Percentiles rank a stretch among this genome's conserved stretches.
Conservation (phyloP, 352 stramenopile species). For the Globisporangium heterothallicum region DNA sequence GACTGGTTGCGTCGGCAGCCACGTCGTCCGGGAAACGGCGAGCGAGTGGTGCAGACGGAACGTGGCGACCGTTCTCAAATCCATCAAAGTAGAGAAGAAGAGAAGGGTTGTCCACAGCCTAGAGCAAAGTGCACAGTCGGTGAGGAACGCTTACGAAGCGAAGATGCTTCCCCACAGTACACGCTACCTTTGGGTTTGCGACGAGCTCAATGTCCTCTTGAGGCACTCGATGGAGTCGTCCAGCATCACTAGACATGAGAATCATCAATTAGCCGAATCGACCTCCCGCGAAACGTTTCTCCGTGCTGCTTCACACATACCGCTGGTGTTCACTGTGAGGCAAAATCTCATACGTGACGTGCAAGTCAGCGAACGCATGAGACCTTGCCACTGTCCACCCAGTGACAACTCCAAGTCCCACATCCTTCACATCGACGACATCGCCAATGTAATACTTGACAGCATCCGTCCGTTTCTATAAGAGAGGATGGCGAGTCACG, state of each 20-base stretch:
- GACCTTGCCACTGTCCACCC: slow-evolving; percentile 38
- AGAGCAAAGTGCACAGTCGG: background rate
- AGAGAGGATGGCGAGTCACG: no score
- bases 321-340: slow-evolving; percentile 46
- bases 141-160: background rate
- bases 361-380: slow-evolving; percentile 29
- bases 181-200: slow-evolving; percentile 34
- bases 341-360: slow-evolving; percentile 67
- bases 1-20: slow-evolving; percentile 5
- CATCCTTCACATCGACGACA: slow-evolving; percentile 50
- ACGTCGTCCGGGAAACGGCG: slow-evolving; percentile 56
- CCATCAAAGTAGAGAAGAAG: slow-evolving; percentile 77
- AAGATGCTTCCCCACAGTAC: background rate
- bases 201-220: slow-evolving; percentile 46
- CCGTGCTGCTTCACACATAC: slow-evolving; percentile 16
- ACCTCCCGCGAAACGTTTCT: background rate
- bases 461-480: slow-evolving; percentile 37
- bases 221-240: slow-evolving; percentile 47
- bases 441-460: slow-evolving; percentile 66
- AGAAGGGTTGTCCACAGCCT: slow-evolving; percentile 57
- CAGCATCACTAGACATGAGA: slow-evolving; percentile 29
- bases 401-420: slow-evolving; percentile 55
- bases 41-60: slow-evolving; percentile 58
- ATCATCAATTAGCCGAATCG: background rate
- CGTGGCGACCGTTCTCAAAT: slow-evolving; percentile 51